Evolutionary conservation across 257 asterid species (phyloP).

Genomic region (Jaltomata sinuosa): DNA sequence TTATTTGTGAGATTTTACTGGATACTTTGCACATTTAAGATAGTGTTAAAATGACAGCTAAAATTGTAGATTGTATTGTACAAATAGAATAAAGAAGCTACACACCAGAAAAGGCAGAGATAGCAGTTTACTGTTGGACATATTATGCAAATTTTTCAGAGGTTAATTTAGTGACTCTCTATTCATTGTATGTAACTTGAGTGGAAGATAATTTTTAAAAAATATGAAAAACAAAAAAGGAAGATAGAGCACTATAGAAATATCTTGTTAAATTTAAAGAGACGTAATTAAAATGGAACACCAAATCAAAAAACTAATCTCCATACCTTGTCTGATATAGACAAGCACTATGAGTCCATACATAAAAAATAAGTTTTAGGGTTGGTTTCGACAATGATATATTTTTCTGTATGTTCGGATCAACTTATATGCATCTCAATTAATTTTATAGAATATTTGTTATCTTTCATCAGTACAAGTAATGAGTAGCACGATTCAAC

Average conservation of each 20-base stretch:
- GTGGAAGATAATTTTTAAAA: neutral
- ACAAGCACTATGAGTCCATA: neutral
- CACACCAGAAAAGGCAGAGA: neutral
- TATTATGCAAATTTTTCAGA: neutral
- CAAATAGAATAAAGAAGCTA: neutral
- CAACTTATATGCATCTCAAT: neutral
- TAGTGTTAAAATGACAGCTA: too few species aligned
- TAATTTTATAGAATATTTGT: neutral
- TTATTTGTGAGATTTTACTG: too few species aligned
- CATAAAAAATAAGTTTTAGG: neutral
- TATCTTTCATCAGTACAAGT: neutral
- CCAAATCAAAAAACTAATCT: constrained; percentile 1
- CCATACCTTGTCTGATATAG: neutral
- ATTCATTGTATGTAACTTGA: neutral
- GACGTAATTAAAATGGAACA: neutral
- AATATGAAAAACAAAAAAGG: neutral
- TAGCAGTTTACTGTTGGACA: neutral
- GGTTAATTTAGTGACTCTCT: neutral
- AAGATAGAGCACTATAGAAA: neutral
- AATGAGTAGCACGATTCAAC: neutral
- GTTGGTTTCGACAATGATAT: neutral
- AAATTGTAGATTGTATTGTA: neutral
- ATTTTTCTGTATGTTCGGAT: neutral
- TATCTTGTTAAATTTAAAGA: neutral
- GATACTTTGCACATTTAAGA: too few species aligned